These are phyloP conservation scores for Sporothrix luriei DNA, from an alignment of 2,329 filamentous ascomycete genomes.

Conservation along the genomic window DNA sequence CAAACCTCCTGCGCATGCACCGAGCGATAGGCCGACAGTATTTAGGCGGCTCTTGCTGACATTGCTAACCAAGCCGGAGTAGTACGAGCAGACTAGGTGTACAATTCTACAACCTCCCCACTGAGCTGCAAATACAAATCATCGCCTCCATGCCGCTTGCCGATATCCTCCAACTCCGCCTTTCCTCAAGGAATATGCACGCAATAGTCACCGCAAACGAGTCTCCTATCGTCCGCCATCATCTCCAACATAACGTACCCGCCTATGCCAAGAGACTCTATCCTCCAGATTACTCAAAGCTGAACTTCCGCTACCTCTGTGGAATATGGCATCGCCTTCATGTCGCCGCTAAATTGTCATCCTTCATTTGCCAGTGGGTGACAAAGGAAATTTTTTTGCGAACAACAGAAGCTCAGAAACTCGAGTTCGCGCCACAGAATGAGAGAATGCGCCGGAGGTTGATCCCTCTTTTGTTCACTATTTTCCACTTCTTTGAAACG, in stretches of 20 bases:
- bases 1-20: no score
- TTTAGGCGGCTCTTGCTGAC: background rate
- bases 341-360: conserved; percentile 64
- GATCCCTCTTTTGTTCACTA: conserved; percentile 64
- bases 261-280: conserved; percentile 63
- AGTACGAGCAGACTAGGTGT: conserved; percentile 55
- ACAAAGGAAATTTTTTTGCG: conserved; percentile 66
- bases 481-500: conserved; percentile 69
- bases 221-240: conserved; percentile 62
- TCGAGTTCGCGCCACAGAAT: conserved; percentile 62
- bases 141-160: conserved; percentile 62
- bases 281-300: conserved; percentile 52
- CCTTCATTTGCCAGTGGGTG: conserved; percentile 65
- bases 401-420: conserved; percentile 56
- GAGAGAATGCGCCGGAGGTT: conserved; percentile 66
- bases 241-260: conserved; percentile 62
- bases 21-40: background rate
- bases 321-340: conserved; percentile 67
- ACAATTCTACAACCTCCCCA: conserved; percentile 61
- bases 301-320: conserved; percentile 64
- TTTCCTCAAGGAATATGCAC: conserved; percentile 62
- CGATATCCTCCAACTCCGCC: conserved; percentile 61
- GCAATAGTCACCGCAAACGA: conserved; percentile 63
- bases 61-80: background rate
- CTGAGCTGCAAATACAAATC: conserved; percentile 65